Evolutionary conservation across 805 yeast species (phyloP).

Genomic region (Wickerhamiella brachini): DNA sequence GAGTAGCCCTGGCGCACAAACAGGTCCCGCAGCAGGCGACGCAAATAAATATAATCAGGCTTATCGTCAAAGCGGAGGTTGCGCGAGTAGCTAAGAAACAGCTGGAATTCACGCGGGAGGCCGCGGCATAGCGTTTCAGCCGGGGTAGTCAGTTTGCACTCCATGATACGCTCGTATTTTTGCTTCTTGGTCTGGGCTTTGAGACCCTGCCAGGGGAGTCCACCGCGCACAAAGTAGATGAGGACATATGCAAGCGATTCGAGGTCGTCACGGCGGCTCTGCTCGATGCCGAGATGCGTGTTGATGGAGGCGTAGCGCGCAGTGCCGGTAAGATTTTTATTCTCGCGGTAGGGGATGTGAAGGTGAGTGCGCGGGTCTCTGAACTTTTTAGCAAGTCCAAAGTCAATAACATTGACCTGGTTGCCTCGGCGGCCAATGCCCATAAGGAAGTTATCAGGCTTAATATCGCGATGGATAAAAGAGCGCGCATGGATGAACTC

Average conservation of each 20-base stretch:
- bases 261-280: slow-evolving; percentile 89
- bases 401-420: slow-evolving; percentile 87
- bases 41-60: slow-evolving; percentile 83
- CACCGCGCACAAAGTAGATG: slow-evolving; percentile 88
- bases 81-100: slow-evolving; percentile 78
- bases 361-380: slow-evolving; percentile 88
- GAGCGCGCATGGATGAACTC: slow-evolving; percentile 94
- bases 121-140: slow-evolving; percentile 81
- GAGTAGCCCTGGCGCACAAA: slow-evolving; percentile 77
- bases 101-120: slow-evolving; percentile 77
- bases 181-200: slow-evolving; percentile 95
- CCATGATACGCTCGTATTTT: slow-evolving; percentile 92
- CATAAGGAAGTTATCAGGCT: slow-evolving; percentile 75
- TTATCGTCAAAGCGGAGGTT: slow-evolving; percentile 89
- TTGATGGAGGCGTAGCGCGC: slow-evolving; percentile 93
- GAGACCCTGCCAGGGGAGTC: slow-evolving; percentile 97
- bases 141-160: slow-evolving; percentile 83
- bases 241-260: slow-evolving; percentile 91
- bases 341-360: slow-evolving; percentile 93
- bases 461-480: slow-evolving; percentile 73
- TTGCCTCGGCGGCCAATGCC: slow-evolving; percentile 90
- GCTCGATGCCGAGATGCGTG: slow-evolving; percentile 95
- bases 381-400: slow-evolving; percentile 86
- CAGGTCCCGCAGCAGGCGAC: slow-evolving; percentile 79
- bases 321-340: slow-evolving; percentile 92